Base-by-base conservation (phyloP, 495 filamentous ascomycete species). In the Cenococcum geophilum region DNA sequence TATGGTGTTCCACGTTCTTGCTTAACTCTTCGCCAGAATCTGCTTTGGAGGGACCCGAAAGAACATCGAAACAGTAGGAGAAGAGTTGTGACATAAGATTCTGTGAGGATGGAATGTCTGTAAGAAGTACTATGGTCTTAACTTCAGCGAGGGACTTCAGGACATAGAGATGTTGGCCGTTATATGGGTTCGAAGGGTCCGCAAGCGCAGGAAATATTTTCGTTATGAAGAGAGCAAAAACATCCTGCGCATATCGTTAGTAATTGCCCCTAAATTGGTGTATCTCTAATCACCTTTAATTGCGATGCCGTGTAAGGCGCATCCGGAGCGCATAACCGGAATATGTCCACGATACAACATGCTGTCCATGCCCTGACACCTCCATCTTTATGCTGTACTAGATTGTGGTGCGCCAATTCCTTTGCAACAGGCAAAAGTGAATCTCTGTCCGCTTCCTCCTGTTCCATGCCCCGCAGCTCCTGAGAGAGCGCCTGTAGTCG, bases 311-410 rank as follows among this genome's bases (percentile, higher is more conserved):
- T 96, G 75, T 95, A 97, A 11, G 93, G 93, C 73, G 93, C 93
- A 82, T 97, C 86, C 4, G 93, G 93, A 34, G 93, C 93, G 77
- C 91, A 96, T 27, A 99, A 79, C 67, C 89, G 83, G 73, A 99
- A 82, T 58, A 99, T 89, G 72, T 99, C 95, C 45, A 96, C 91
- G 66, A 97, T 78, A 71, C 91, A 97, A 70, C 88, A 89, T 12
- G 89, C 86, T 43, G 88, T 83, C 78, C 86, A 95, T 18, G 95
- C 93, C 63, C 86, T 84, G 23, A 99, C 92, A 12, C 93, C 93
- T 59, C 83, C 86, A 71, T 99, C 95, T 76, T 95, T 95, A 73
- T 99, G 95, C 49, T 76, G 80, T 32, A 97, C 75, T 18, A 99
- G 78, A 65, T 92, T 88, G 48, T 85, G 86, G 36, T 83, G 86